A percentile compares a stretch with the other conserved stretches of the same genome.
phyloP scores from a whole-genome alignment of 1,139 yeast genomes.

The Arxiozyma slooffiae region DNA sequence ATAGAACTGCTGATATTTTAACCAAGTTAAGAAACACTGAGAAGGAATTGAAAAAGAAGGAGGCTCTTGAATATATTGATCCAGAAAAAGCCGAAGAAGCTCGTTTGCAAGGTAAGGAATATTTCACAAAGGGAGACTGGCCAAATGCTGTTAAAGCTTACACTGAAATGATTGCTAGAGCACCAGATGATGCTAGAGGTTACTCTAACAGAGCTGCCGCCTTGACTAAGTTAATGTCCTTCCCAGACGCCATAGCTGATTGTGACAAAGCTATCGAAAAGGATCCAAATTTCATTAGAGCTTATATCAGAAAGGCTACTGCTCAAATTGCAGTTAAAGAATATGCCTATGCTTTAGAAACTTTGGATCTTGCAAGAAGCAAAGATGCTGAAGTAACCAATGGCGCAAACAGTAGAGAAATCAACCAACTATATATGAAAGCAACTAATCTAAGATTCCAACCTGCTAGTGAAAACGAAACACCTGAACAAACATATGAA shows the following conservation, averaged over 20 bases:
- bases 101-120: slow-evolving; percentile 82
- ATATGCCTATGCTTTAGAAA: slow-evolving; percentile 70
- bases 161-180: slow-evolving; percentile 90
- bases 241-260: slow-evolving; percentile 93
- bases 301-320: slow-evolving; percentile 92
- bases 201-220: slow-evolving; percentile 98
- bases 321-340: slow-evolving; percentile 90
- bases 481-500: slow-evolving; percentile 89
- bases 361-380: slow-evolving; percentile 67
- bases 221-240: slow-evolving; percentile 83
- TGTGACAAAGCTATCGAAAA: slow-evolving; percentile 81
- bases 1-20: slow-evolving; percentile 89
- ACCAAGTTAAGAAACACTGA: slow-evolving; percentile 82
- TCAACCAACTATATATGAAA: slow-evolving; percentile 71
- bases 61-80: slow-evolving; percentile 68
- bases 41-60: slow-evolving; percentile 70
- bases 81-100: slow-evolving; percentile 95
- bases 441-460: slow-evolving; percentile 74
- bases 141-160: slow-evolving; percentile 93
- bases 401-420: slow-evolving; percentile 58
- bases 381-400: slow-evolving; percentile 58
- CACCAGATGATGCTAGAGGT: slow-evolving; percentile 94
- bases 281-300: slow-evolving; percentile 85
- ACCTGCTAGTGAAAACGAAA: slow-evolving; percentile 71
- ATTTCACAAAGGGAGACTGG: slow-evolving; percentile 88